Evolutionary conservation across 2,329 filamentous ascomycete species (phyloP), one percentile per base, ranked within the genome.

Genomic region (Chrysoporthe puriensis): DNA sequence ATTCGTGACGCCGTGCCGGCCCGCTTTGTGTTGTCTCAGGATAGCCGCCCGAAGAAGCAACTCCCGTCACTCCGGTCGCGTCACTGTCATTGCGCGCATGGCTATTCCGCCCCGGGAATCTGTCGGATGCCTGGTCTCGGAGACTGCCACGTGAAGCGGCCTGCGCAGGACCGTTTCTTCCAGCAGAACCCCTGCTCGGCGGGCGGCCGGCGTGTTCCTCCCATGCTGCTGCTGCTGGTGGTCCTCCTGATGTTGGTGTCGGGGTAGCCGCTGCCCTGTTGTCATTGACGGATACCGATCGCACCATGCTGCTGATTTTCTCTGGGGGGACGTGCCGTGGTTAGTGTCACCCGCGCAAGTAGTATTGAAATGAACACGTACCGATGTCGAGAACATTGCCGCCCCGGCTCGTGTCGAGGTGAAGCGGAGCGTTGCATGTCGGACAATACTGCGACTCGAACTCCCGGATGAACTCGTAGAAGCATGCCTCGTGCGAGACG

Each of bases 401-500:
- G 69, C 94, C 94, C 71, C 96, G 88, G 77, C 93, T 97, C 7
- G 94, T 96, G 79, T 99, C 96, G 56, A 99, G 83, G 70, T 94
- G 93, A 63, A 99, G 82, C 26, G 96, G 94, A 71, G 94, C 92
- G 82, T 97, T 91, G 80, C 96, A 99, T 72, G 92, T 91, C 40
- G 96, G 96, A 80, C 96, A 99, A 75, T 93, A 94, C 75, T 98
- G 94, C 64, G 92, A 92, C 73, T 98, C 94, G 68, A 95, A 92
- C 76, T 97, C 95, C 75, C 93, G 92, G 74, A 99, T 97, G 77
- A 96, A 97, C 79, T 99, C 96, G 81, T 98, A 98, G 77, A 99
- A 98, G 80, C 96, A 99, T 46, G 95, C 96, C 79, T 98, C 96
- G 77, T 99, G 96, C 13, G 95, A 94, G 69, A 99, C 95, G 79